These are phyloP conservation scores for Stramenopiles sp. DNA, from an alignment of 352 stramenopile genomes.

Conservation along the genomic window DNA sequence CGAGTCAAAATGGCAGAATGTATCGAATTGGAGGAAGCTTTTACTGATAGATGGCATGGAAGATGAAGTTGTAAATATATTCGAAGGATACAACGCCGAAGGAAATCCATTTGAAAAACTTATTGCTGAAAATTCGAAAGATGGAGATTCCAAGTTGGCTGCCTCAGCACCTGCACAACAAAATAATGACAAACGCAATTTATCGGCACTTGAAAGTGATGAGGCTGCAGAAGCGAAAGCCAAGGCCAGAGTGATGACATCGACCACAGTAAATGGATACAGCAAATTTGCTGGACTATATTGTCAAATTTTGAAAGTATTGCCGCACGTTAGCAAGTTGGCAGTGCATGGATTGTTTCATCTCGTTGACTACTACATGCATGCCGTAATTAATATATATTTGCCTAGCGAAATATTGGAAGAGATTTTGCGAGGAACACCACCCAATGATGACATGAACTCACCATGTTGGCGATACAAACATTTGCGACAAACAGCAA, in stretches of 20 bases:
- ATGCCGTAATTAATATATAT: slow-evolving; percentile 8
- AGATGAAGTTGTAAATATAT: neutral
- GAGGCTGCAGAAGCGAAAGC: neutral
- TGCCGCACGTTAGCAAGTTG: neutral
- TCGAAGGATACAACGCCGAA: neutral
- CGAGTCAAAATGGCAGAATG: neutral
- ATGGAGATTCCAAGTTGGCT: no score
- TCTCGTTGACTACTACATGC: slow-evolving; percentile 4
- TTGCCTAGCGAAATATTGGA: slow-evolving; percentile 2
- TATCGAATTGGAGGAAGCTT: neutral
- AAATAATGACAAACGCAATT: neutral
- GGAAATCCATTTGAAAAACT: neutral
- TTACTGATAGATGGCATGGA: neutral
- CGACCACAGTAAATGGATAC: neutral
- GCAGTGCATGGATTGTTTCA: neutral
- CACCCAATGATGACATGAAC: slow-evolving; percentile 9
- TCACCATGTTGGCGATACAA: neutral
- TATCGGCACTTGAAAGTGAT: neutral
- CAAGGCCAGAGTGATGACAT: neutral
- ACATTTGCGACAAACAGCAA: neutral
- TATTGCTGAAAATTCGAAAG: no score
- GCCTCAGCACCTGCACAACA: neutral
- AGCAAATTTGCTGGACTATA: slow-evolving; percentile 4
- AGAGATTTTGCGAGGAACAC: neutral
- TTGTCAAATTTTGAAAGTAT: neutral